Conservation (phyloP, 2,329 filamentous ascomycete species). For the Zopfia rhizophila region DNA sequence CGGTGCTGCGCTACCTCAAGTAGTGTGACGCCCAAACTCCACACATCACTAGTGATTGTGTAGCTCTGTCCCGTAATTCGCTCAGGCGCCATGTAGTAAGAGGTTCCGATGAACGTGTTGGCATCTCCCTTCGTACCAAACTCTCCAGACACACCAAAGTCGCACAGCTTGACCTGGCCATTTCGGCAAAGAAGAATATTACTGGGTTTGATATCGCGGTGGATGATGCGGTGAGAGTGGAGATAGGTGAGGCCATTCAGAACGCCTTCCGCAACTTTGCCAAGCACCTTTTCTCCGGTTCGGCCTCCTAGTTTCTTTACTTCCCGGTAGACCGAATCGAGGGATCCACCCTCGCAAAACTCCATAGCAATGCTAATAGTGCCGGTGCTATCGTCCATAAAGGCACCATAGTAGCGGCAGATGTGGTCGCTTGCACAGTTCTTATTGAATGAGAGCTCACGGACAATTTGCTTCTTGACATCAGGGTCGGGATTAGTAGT, state of each 20-base stretch:
- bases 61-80: slow-evolving; percentile 97
- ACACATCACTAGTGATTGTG: slow-evolving; percentile 98
- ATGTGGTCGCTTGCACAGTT: slow-evolving; percentile 96
- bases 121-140: slow-evolving; percentile 99
- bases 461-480: slow-evolving; percentile 97
- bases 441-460: slow-evolving; percentile 97
- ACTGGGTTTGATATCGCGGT: slow-evolving; percentile 97
- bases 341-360: slow-evolving; percentile 94
- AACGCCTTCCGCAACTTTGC: slow-evolving; percentile 96
- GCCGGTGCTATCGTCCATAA: slow-evolving; percentile 93
- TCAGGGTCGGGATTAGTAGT: slow-evolving; percentile 98
- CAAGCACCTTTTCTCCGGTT: slow-evolving; percentile 95
- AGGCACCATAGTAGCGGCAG: slow-evolving; percentile 96
- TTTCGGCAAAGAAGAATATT: slow-evolving; percentile 91
- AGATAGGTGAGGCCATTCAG: slow-evolving; percentile 94
- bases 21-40: slow-evolving; percentile 95
- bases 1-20: slow-evolving; percentile 99
- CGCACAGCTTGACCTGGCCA: slow-evolving; percentile 96
- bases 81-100: slow-evolving; percentile 99
- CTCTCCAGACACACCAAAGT: slow-evolving; percentile 97
- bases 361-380: slow-evolving; percentile 99
- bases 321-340: slow-evolving; percentile 97
- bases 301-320: slow-evolving; percentile 94
- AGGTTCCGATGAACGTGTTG: slow-evolving; percentile 98
- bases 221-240: slow-evolving; percentile 95